Percentiles rank a stretch among this genome's conserved stretches.
phyloP scores from a whole-genome alignment of 768 basidiomycete genomes.

The Mycena epipterygia region DNA sequence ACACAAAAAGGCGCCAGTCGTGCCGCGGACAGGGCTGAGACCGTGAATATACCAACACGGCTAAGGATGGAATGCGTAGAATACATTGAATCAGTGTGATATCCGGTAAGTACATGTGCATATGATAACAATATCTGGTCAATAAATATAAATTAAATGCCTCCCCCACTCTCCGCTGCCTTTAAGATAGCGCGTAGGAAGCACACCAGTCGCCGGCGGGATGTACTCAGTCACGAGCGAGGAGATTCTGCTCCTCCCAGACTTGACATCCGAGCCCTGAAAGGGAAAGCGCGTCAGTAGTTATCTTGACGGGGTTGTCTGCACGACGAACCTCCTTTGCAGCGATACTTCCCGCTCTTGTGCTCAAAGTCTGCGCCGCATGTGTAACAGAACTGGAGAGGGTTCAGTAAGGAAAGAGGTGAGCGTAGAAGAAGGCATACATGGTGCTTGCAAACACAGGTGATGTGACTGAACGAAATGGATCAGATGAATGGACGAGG shows the following conservation, averaged over 20 bases:
- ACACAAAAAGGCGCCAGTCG: too few relatives aligned
- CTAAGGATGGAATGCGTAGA: slow-evolving; percentile 3
- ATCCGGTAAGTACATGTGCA: slow-evolving; percentile 16
- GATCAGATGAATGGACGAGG: neutral
- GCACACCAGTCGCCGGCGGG: neutral
- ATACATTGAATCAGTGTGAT: slow-evolving; percentile 21
- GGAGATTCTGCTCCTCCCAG: slow-evolving; percentile 39
- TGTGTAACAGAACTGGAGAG: slow-evolving; percentile 37
- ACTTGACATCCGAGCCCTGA: slow-evolving; percentile 37
- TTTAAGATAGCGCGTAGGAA: neutral
- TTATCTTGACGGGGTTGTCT: neutral
- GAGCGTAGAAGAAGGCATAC: slow-evolving; percentile 21
- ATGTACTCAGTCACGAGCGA: slow-evolving; percentile 21
- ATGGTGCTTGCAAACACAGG: slow-evolving; percentile 40
- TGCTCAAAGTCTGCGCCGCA: slow-evolving; percentile 40
- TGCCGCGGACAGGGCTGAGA: too few relatives aligned
- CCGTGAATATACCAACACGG: neutral
- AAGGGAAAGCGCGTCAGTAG: neutral
- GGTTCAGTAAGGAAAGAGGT: slow-evolving; percentile 16
- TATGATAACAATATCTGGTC: neutral
- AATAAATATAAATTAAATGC: neutral
- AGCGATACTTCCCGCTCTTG: slow-evolving; percentile 36
- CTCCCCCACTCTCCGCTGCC: neutral
- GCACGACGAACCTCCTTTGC: slow-evolving; percentile 32
- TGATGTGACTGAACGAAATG: slow-evolving; percentile 34